Conservation (phyloP, 805 yeast genomes). For the Zygosaccharomyces gambellarensis region DNA sequence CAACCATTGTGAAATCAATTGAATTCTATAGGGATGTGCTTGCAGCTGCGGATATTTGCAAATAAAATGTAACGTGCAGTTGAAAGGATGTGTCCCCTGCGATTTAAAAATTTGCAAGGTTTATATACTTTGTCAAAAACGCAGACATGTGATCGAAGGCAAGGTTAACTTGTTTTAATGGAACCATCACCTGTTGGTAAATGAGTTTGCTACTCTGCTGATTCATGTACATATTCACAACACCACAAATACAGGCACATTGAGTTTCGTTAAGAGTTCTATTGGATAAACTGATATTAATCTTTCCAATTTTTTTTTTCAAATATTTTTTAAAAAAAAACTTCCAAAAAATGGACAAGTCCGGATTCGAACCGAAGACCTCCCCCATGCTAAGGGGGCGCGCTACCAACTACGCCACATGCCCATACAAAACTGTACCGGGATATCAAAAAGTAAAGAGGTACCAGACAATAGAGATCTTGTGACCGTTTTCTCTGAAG, state of each 20-base stretch:
- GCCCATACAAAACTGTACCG: conserved; percentile 39
- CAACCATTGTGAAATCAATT: background rate
- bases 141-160: conserved; percentile 2
- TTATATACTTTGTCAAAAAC: conserved; percentile 1
- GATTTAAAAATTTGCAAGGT: background rate
- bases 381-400: conserved; percentile 77
- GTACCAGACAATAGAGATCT: background rate
- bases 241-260: background rate
- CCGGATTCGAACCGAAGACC: conserved; percentile 80
- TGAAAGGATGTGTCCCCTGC: background rate
- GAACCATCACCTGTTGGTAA: background rate
- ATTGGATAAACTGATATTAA: too few relatives aligned
- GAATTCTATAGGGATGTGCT: background rate
- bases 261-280: too few relatives aligned
- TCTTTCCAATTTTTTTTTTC: too few relatives aligned
- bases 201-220: background rate
- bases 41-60: background rate
- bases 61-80: background rate
- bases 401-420: conserved; percentile 84
- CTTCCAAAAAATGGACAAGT: conserved; percentile 51
- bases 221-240: background rate
- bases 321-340: background rate
- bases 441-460: too few relatives aligned
- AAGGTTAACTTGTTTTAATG: background rate
- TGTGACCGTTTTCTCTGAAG: background rate